Conservation (phyloP, 1,139 yeast species). For the Yamadazyma dendronema region DNA sequence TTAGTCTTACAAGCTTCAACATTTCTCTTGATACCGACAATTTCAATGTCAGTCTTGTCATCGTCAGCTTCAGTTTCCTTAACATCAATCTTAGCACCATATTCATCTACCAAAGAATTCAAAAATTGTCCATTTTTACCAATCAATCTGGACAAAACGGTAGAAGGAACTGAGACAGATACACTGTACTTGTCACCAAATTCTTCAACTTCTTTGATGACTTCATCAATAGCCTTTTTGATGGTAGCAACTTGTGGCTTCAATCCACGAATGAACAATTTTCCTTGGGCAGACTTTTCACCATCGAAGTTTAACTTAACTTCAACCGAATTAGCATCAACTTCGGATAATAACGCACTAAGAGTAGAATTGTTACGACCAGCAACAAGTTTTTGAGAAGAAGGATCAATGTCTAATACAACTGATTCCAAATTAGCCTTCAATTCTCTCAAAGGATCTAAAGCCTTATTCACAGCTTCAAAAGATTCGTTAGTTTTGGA, state of each 20-base stretch:
- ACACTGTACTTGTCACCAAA: constrained; percentile 58
- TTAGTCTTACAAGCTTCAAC: constrained; percentile 71
- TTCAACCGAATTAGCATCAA: constrained; percentile 38
- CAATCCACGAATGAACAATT: constrained; percentile 63
- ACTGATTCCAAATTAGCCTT: constrained; percentile 55
- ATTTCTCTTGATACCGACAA: constrained; percentile 78
- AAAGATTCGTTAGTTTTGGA: constrained; percentile 28
- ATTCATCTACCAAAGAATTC: constrained; percentile 70
- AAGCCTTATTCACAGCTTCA: constrained; percentile 45
- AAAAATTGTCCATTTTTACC: constrained; percentile 86
- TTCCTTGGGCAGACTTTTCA: constrained; percentile 46
- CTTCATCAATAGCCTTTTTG: constrained; percentile 49
- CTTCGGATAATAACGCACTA: constrained; percentile 43
- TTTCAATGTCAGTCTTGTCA: constrained; percentile 53
- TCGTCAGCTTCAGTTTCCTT: constrained; percentile 30
- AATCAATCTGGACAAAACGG: constrained; percentile 73
- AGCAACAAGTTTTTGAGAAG: constrained; percentile 55
- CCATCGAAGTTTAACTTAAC: constrained; percentile 42
- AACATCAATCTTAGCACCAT: constrained; percentile 76
- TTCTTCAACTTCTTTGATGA: constrained; percentile 64
- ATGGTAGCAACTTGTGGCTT: constrained; percentile 55
- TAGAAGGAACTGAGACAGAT: constrained; percentile 55
- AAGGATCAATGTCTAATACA: constrained; percentile 50
- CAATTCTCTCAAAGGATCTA: constrained; percentile 57
- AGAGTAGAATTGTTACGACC: constrained; percentile 63